These are phyloP conservation scores for Thelephora aurantiotincta DNA, from an alignment of 768 basidiomycete species.

Conservation along the genomic window DNA sequence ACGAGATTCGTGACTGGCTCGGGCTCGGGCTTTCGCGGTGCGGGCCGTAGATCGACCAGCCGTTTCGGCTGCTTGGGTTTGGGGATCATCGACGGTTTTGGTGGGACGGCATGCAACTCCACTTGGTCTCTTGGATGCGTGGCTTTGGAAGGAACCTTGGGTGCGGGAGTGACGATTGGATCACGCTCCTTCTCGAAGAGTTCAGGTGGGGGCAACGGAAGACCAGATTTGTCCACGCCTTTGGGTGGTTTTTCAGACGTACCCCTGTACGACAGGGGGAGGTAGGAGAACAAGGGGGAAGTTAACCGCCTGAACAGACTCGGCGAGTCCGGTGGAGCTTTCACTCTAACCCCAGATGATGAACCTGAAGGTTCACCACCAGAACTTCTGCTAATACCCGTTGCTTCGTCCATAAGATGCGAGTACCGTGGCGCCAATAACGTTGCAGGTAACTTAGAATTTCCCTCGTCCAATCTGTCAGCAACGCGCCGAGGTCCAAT, in stretches of 20 bases:
- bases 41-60: constrained; percentile 37
- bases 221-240: constrained; percentile 22
- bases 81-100: constrained; percentile 29
- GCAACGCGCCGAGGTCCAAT: constrained; percentile 15
- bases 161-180: constrained; percentile 45
- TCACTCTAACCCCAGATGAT: not conserved
- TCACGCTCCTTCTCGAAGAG: constrained; percentile 33
- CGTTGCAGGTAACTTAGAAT: constrained; percentile 24
- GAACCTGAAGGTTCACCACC: not conserved
- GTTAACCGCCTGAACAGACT: not conserved
- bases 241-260: constrained; percentile 19
- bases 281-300: constrained; percentile 36
- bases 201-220: constrained; percentile 43
- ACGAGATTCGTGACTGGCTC: constrained; percentile 7
- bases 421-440: constrained; percentile 42
- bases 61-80: constrained; percentile 24
- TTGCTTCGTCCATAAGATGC: constrained; percentile 42
- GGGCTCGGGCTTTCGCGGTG: constrained; percentile 12
- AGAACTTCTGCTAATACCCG: constrained; percentile 8
- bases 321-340: not conserved
- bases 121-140: constrained; percentile 54
- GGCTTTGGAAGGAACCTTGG: constrained; percentile 29
- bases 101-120: constrained; percentile 39
- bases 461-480: constrained; percentile 7
- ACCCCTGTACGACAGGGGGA: constrained; percentile 28